Evolutionary conservation across 768 basidiomycete genomes (phyloP).

Genomic region (Tylopilus felleus): DNA sequence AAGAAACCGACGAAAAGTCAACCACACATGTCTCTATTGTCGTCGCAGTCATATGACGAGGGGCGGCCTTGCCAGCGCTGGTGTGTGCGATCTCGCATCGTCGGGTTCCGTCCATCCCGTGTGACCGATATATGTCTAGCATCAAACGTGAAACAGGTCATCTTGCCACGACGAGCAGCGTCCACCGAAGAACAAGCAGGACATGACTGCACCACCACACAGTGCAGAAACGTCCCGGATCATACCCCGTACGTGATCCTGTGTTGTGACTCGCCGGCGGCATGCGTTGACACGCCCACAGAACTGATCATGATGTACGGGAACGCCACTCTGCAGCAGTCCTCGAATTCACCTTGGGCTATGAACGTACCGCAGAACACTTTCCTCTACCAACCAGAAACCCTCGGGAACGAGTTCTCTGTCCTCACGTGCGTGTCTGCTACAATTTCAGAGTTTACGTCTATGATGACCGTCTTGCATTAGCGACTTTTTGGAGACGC

Average conservation of each 20-base stretch:
- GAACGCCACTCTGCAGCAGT: conserved; percentile 15
- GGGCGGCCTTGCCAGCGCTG: conserved; percentile 35
- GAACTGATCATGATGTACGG: conserved; percentile 28
- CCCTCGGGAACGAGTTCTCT: conserved; percentile 77
- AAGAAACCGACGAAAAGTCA: no score
- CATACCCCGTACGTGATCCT: conserved; percentile 23
- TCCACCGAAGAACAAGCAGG: conserved; percentile 46
- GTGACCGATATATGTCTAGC: conserved; percentile 39
- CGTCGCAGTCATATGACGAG: no score
- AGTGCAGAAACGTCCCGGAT: conserved; percentile 34
- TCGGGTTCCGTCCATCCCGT: background rate
- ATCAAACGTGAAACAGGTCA: conserved; percentile 97
- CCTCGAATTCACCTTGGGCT: conserved; percentile 49
- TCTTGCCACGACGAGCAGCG: conserved; percentile 87
- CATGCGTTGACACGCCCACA: background rate
- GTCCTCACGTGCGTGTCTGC: conserved; percentile 61
- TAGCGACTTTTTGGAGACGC: conserved; percentile 85
- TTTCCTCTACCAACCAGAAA: conserved; percentile 69
- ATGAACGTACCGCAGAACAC: conserved; percentile 46
- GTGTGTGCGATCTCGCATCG: conserved; percentile 46
- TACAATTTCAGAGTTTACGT: background rate
- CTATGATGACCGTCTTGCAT: background rate
- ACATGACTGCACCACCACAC: conserved; percentile 25
- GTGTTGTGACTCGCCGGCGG: background rate
- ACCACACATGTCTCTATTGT: no score